Percentiles rank a stretch among this genome's conserved stretches.
Conservation (phyloP, 1,284 basidiomycete species). For the Sparassis latifolia region DNA sequence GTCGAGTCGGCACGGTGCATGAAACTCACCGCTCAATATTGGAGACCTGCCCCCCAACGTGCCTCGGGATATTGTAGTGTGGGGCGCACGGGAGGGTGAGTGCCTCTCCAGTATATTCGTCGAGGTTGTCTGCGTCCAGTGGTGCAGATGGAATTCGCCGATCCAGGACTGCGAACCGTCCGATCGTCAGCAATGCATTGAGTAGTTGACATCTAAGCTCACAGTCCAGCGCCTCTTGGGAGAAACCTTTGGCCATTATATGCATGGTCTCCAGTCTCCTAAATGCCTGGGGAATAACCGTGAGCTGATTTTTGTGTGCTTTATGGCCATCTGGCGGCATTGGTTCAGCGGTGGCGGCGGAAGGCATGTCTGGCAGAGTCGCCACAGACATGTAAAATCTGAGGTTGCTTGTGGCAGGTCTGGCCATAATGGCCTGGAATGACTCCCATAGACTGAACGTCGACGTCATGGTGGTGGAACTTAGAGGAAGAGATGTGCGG, state of each 20-base stretch:
- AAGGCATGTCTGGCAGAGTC: conserved; percentile 41
- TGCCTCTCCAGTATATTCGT: conserved; percentile 33
- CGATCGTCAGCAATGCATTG: too few relatives aligned
- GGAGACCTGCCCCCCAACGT: not conserved
- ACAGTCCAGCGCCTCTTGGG: too few relatives aligned
- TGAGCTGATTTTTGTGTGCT: conserved; percentile 37
- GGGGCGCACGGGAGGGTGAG: conserved; percentile 38
- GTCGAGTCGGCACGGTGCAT: too few relatives aligned
- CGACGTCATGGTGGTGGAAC: not conserved
- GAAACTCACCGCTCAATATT: conserved; percentile 6
- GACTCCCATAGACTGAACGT: not conserved
- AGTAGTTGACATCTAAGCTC: too few relatives aligned
- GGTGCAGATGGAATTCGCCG: not conserved
- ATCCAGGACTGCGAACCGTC: not conserved
- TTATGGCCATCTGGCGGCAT: conserved; percentile 38
- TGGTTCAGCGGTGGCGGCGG: conserved; percentile 27
- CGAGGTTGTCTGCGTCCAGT: conserved; percentile 8
- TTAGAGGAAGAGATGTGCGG: too few relatives aligned
- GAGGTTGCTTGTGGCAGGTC: not conserved
- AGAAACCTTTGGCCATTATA: not conserved
- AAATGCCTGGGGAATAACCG: conserved; percentile 39
- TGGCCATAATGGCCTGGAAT: not conserved
- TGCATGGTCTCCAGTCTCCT: conserved; percentile 43
- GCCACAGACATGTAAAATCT: conserved; percentile 30
- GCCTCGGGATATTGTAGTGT: not conserved